Evolutionary conservation across 257 asterid species (phyloP), one percentile per base, ranked within the genome.

Genomic region (Rubia yunnanensis): DNA sequence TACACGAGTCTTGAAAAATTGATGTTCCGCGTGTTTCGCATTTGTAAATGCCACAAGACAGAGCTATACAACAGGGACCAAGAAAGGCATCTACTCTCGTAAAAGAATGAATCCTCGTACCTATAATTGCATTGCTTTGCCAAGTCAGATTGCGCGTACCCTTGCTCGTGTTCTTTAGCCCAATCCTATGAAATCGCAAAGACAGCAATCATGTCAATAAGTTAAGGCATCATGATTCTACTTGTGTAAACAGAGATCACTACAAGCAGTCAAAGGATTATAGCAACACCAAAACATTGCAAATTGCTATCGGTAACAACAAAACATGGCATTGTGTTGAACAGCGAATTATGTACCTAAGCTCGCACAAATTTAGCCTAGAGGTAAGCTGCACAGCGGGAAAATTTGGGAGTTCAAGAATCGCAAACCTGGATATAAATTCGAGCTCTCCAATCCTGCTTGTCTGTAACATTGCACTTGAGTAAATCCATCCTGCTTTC

Each of bases 371-470:
- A n/a, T n/a, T n/a, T n/a, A n/a, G n/a, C n/a, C n/a, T n/a, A n/a
- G n/a, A n/a, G n/a, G n/a, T n/a, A n/a, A n/a, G n/a, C n/a, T n/a
- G n/a, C n/a, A n/a, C n/a, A n/a, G 48, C 48, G 13, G 48, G 18
- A 39, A 39, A 10, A 17, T 5, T 14, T 17, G 22, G 0, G 22
- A 17, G 15, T 44, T 13, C n/a, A 14, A 41, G 49, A 41, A 44
- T 4, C 17, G 20, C 8, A 44, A 30, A 92, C 98, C 91, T 92
- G 99, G 70, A 73, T 73, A 44, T 72, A 89, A 6, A 92, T 68
- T 1, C 84, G 97, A 57, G 97, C 96, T 44, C 73, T 76, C 99
- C 97, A 92, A 17, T 89, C 99, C n/a, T 81, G 84, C 55, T 78
- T 71, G n/a, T 84, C 88, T 0, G 96, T 77, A 35, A 80, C 85